Base-by-base conservation (phyloP, 2,329 filamentous ascomycete genomes). In the Penicillium oxalicum region DNA sequence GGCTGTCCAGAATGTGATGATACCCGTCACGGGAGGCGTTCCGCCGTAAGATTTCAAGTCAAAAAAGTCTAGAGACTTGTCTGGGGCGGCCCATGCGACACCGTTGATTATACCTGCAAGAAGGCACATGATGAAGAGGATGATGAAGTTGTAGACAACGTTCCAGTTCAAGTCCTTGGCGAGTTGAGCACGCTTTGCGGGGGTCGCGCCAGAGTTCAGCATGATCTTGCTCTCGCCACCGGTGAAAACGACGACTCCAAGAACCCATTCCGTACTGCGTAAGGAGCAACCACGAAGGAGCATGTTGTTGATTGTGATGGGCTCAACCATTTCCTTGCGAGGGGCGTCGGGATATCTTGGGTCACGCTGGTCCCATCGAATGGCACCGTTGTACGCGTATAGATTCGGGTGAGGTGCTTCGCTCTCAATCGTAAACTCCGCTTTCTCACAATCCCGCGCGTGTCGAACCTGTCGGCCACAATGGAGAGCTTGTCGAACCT, bases 211-310 rank as follows among this genome's bases (percentile, higher is more conserved):
- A 27, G 93, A 88, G 66, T 98, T 98, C 74, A 96, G 87, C 93
- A 98, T 98, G 67, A 96, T 97, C 74, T 97, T 98, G 32, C 91
- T 95, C 67, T 98, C 91, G 63, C 91, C 84, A 32, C 93, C 93
- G 11, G 93, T 97, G 71, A 95, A 98, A 13, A 95, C 77, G 43
- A 97, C 91, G 3, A 98, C 80, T 45, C 91, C 93, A 5, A 98
- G 79, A 46, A 90, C 79, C 93, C 93, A 98, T 64, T 97, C 91
- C 0, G 93, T 98, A 68, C 97, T 98, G 56, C 91, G 83, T 42
- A 98, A 72, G 59, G 90, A 94, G 71, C 90, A 95, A 47, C 93
- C 93, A 75, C 93, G 87, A 39, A 98, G 82, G 28, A 98, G 80
- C 55, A 97, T 71, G 64, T 98, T 98, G 76, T 96, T 95, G 69